These are phyloP conservation scores for Aspergillus neoniger DNA, from an alignment of 2,329 filamentous ascomycete genomes.

Conservation along the genomic window DNA sequence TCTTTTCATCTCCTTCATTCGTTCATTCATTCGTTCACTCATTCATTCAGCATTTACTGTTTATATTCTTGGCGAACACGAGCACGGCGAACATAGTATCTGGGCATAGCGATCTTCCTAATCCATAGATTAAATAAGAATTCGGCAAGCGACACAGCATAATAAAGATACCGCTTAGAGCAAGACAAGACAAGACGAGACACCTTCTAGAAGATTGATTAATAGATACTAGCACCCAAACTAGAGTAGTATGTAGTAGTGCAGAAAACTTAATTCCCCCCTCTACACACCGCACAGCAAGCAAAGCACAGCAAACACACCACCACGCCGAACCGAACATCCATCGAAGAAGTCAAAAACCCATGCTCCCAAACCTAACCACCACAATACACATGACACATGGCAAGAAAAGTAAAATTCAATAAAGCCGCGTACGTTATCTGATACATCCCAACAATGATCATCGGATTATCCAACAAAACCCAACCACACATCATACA, in stretches of 20 bases:
- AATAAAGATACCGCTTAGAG: background rate
- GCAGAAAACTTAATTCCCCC: background rate
- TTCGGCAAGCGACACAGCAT: background rate
- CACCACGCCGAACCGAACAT: background rate
- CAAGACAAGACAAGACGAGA: background rate
- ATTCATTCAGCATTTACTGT: too few species aligned
- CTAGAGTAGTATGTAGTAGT: background rate
- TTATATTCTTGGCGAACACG: background rate
- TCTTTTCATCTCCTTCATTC: background rate
- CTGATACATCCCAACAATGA: background rate
- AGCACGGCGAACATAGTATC: slow-evolving; percentile 1
- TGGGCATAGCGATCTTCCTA: background rate
- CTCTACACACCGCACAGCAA: too few species aligned
- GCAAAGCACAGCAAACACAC: background rate
- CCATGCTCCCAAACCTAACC: background rate
- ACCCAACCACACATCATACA: background rate
- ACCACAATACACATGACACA: background rate
- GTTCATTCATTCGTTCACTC: background rate
- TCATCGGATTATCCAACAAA: background rate
- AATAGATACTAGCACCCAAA: too few species aligned
- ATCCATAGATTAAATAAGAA: background rate
- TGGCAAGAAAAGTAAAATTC: background rate
- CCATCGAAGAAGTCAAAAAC: background rate
- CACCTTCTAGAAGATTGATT: too few species aligned
- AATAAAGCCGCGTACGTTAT: background rate